These are phyloP conservation scores for Eucalyptus sp. DNA, from an alignment of 345 rosid genomes.

Conservation along the genomic window DNA sequence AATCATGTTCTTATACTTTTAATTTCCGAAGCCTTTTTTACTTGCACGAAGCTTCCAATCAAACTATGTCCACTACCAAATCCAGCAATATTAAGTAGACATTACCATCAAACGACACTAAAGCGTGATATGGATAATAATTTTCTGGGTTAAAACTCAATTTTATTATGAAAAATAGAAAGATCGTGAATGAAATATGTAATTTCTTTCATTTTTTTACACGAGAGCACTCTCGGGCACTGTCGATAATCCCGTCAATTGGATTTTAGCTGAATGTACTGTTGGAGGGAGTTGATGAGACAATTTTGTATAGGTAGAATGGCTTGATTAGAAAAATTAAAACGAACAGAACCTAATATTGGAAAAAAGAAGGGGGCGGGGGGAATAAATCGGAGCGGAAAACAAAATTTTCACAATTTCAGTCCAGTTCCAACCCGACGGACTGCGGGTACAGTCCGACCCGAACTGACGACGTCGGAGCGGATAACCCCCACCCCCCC, in stretches of 20 bases:
- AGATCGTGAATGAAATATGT: accelerated
- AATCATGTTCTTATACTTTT: not conserved
- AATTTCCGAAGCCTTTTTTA: not conserved
- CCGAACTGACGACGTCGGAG: not conserved
- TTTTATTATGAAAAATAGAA: accelerated
- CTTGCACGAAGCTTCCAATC: not conserved
- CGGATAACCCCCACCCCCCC: not conserved
- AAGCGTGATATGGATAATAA: accelerated
- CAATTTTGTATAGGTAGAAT: not conserved
- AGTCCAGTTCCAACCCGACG: not conserved
- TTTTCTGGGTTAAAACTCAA: accelerated
- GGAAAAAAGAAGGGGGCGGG: accelerated
- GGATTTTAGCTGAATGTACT: not conserved
- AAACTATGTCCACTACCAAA: accelerated
- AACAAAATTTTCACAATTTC: not conserved
- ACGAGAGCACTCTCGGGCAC: accelerated
- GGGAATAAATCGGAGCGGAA: not conserved
- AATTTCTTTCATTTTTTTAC: accelerated
- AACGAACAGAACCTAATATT: accelerated
- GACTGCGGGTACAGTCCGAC: not conserved
- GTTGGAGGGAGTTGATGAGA: not conserved
- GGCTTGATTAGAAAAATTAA: not conserved
- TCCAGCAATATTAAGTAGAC: accelerated
- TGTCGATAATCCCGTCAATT: accelerated
- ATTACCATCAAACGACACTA: accelerated